Conservation (phyloP, 176 grass and related monocot genomes). For the Oryza coarctata region DNA sequence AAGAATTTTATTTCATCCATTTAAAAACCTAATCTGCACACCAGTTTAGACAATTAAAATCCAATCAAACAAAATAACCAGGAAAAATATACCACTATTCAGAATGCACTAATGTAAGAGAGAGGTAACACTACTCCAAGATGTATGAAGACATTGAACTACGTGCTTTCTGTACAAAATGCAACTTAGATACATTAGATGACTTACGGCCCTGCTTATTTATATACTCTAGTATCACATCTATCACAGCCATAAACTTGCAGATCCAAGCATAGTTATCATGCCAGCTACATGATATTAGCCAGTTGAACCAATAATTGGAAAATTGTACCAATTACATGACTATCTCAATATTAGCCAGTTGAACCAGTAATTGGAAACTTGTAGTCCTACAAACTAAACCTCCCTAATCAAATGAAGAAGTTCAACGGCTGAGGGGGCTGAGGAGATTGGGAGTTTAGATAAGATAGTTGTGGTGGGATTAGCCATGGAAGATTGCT, state of each 20-base stretch:
- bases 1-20: conserved; percentile 45
- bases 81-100: conserved; percentile 19
- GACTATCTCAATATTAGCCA: not conserved
- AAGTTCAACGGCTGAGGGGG: not conserved
- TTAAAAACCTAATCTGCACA: conserved; percentile 64
- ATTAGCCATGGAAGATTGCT: no score
- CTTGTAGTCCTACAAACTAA: not conserved
- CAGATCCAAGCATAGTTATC: not conserved
- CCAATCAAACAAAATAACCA: not conserved
- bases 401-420: not conserved
- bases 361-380: not conserved
- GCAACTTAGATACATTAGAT: no score
- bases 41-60: conserved; percentile 52
- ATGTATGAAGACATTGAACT: no score
- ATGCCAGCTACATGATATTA: no score
- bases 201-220: no score
- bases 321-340: not conserved
- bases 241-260: conserved; percentile 15
- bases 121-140: no score
- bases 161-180: no score
- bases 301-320: no score
- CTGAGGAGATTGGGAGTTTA: no score
- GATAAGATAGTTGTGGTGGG: no score
- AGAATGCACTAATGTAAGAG: no score
- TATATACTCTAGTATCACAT: no score